Percentiles rank a stretch among this genome's conserved stretches.
Conservation (phyloP, 2,329 filamentous ascomycete genomes). For the Aulographum hederae region DNA sequence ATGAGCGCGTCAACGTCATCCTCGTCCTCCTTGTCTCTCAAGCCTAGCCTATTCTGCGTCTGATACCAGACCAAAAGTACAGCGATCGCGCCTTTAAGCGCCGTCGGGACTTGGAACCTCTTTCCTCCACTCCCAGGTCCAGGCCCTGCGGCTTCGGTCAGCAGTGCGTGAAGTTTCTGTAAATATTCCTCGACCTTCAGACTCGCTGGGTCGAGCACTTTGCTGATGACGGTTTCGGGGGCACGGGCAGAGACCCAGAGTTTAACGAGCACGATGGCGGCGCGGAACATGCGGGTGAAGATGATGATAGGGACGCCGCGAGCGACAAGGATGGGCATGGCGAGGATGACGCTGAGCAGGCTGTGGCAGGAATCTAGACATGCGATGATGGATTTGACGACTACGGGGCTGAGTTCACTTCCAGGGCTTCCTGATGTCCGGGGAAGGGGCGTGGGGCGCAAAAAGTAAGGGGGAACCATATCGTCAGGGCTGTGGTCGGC, state of each 20-base stretch:
- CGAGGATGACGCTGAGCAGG: slow-evolving; percentile 46
- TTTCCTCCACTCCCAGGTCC: no score
- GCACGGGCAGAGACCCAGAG: slow-evolving; percentile 50
- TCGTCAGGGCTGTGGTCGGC: slow-evolving; percentile 40
- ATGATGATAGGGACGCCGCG: slow-evolving; percentile 51
- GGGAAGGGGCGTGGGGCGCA: slow-evolving; percentile 21
- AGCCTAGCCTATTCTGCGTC: no score
- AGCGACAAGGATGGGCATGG: slow-evolving; percentile 38
- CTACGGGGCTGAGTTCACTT: slow-evolving; percentile 30
- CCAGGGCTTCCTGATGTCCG: slow-evolving; percentile 23
- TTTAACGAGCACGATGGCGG: slow-evolving; percentile 54
- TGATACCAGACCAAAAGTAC: no score
- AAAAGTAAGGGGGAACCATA: slow-evolving; percentile 26
- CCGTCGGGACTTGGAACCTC: no score
- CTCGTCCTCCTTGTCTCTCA: no score
- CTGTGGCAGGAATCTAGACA: slow-evolving; percentile 49
- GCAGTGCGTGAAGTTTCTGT: slow-evolving; percentile 42
- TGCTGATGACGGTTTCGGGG: slow-evolving; percentile 47
- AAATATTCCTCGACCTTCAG: slow-evolving; percentile 50
- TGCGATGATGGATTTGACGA: slow-evolving; percentile 48
- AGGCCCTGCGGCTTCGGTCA: neutral
- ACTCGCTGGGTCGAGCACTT: slow-evolving; percentile 47
- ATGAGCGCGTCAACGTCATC: no score
- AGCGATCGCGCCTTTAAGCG: no score
- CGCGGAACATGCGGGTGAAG: slow-evolving; percentile 55